Evolutionary conservation across 768 basidiomycete species (phyloP), one percentile per base, ranked within the genome.

Genomic region (Harrya chromipes): DNA sequence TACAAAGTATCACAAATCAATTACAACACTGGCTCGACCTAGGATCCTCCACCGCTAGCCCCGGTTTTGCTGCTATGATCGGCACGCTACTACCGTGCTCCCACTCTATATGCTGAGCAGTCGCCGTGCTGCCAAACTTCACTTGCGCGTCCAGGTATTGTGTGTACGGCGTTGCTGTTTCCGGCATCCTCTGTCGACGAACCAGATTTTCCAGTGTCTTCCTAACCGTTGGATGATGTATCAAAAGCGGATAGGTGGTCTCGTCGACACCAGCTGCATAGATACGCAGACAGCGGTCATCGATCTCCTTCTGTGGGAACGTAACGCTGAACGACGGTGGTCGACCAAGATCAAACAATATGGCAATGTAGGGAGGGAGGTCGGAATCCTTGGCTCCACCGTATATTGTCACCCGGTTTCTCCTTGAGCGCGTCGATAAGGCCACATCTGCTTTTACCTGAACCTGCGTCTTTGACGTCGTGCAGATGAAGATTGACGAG

Each of bases 221-320:
- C n/a, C n/a, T n/a, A n/a, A n/a, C 7, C 0, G 4, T 40, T 0
- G 42, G 45, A 27, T 49, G 19, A 19, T 24, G 14, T 9, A 0
- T 24, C 9, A 61, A 35, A n/a, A 61, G 55, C 3, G 46, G 48
- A 33, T 50, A 52, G 1, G 46, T 50, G 1, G 16, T 13, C 2
- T 16, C 1, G 12, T 50, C 29, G 10, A 43, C 17, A 1, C 55
- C 55, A 1, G 26, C 20, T 11, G 51, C 49, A 14, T 49, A 47
- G 19, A 53, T 41, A 0, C 50, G 51, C 23, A 59, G 34, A 24
- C 57, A 52, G 6, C 34, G 43, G 17, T 46, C 55, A 3, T 34
- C 12, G 3, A 11, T 13, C 2, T 37, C 31, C 1, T 40, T 40
- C 20, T 23, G 29, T 0, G 49, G 40, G 3, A 49, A 58, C 0